A percentile compares a stretch with the other conserved stretches of the same genome.
Conservation (phyloP, 179 eudicot species). For the Vitellaria paradoxa region DNA sequence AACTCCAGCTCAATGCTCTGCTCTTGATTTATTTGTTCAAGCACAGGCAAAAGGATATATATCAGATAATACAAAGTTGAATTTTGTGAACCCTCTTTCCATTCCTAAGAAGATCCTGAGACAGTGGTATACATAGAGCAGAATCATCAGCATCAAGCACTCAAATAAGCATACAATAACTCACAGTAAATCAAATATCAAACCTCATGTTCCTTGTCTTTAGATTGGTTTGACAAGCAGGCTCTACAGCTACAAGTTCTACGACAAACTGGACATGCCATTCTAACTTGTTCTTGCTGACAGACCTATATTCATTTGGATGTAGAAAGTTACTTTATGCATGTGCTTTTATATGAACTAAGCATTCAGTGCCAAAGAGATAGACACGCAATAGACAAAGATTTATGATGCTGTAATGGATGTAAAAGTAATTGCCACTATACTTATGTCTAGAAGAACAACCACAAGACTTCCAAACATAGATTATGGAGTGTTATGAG, state of each 20-base stretch:
- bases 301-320: conserved; percentile 41
- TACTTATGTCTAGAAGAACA: neutral
- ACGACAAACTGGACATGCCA: conserved; percentile 75
- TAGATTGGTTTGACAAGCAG: conserved; percentile 45
- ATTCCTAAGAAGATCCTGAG: conserved; percentile 48
- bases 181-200: conserved; percentile 12
- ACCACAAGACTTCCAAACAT: no score
- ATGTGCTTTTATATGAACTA: neutral
- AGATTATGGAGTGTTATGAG: no score
- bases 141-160: conserved; percentile 7
- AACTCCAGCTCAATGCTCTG: conserved; percentile 60
- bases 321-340: neutral
- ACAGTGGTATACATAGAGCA: conserved; percentile 14
- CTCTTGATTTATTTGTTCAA: conserved; percentile 58
- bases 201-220: conserved; percentile 51
- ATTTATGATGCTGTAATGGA: neutral
- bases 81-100: conserved; percentile 37
- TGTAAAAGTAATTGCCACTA: neutral
- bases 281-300: conserved; percentile 50
- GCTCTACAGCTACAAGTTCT: conserved; percentile 71
- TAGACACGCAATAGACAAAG: neutral
- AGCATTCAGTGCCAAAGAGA: neutral
- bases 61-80: conserved; percentile 63
- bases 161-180: neutral
- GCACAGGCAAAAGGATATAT: conserved; percentile 68